Evolutionary conservation across 2,329 filamentous ascomycete species (phyloP), one percentile per base, ranked within the genome.

Genomic region (Berkeleyomyces basicola): DNA sequence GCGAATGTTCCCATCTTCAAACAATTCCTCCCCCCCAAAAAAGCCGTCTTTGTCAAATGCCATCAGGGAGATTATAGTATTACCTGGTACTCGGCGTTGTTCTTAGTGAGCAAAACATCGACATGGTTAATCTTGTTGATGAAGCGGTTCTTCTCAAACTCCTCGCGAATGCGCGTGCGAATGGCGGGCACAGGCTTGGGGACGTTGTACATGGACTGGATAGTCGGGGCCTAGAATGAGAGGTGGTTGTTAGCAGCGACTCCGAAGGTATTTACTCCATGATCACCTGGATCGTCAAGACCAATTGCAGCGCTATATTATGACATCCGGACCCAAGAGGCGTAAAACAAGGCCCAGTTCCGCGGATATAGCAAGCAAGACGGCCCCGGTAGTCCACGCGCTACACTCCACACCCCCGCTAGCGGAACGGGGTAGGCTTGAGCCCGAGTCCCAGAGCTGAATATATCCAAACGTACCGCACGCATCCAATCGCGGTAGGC

Each of bases 401-500:
- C 7, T 23, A 7, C 31, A 55, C 49, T 14, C 33, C 49, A 55
- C 49, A 36, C 49, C 33, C 49, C 14, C 33, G 36, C 49, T 37
- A 37, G 7, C 33, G 33, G 14, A 55, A 7, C 7, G 23, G 23
- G 2, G 23, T 23, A 23, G 49, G 11, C 10, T 14, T 31, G 49
- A n/a, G 9, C 31, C 14, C 7, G 49, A 33, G 14, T 14, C 4
- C 37, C 7, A 33, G n/a, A 55, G 37, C 37, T 33, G 49, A 33
- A 10, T n/a, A 55, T 55, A 37, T 11, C 37, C 14, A 55, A 47
- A 85, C 91, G 73, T 86, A 99, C 93, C 76, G 90, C 86, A 80
- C 93, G 86, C 70, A 97, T 83, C 93, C 93, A 99, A 79, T 92
- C 87, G 74, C 93, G 83, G 79, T 99, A 99, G 70, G 88, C 87